These are phyloP conservation scores for Penicillium digitatum DNA, from an alignment of 2,329 filamentous ascomycete species.

Conservation along the genomic window DNA sequence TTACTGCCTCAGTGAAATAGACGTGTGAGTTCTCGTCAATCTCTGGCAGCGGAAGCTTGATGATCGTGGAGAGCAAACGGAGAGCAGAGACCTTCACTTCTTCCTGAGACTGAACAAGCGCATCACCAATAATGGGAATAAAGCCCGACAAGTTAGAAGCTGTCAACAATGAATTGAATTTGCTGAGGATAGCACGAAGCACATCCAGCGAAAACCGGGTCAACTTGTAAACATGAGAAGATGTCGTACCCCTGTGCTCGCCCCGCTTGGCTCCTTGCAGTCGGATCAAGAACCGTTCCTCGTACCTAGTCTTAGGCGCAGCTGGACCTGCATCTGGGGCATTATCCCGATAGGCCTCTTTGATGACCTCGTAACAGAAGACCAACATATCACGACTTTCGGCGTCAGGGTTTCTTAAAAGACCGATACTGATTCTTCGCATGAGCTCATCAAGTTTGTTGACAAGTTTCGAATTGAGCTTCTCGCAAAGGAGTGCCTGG, in stretches of 20 bases:
- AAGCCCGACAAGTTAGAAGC: slow-evolving; percentile 78
- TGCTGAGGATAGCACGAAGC: slow-evolving; percentile 77
- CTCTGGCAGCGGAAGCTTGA: slow-evolving; percentile 72
- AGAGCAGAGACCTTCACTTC: slow-evolving; percentile 89
- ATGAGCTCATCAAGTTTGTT: slow-evolving; percentile 89
- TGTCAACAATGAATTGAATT: slow-evolving; percentile 76
- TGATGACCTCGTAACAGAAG: slow-evolving; percentile 92
- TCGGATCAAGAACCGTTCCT: slow-evolving; percentile 69
- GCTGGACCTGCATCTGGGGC: slow-evolving; percentile 39
- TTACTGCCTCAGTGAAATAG: slow-evolving; percentile 80
- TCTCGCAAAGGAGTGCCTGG: slow-evolving; percentile 73
- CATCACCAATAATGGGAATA: slow-evolving; percentile 82
- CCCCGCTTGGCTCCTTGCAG: slow-evolving; percentile 70
- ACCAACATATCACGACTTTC: slow-evolving; percentile 78
- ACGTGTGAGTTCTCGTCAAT: slow-evolving; percentile 69
- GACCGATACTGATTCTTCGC: slow-evolving; percentile 73
- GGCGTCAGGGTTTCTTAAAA: slow-evolving; percentile 75
- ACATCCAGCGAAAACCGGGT: slow-evolving; percentile 84
- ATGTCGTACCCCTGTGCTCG: slow-evolving; percentile 66
- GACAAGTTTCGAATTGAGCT: slow-evolving; percentile 74
- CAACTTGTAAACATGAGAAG: slow-evolving; percentile 81
- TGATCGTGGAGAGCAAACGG: slow-evolving; percentile 76
- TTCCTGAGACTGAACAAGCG: slow-evolving; percentile 77
- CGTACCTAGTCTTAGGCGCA: slow-evolving; percentile 25
- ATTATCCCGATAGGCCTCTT: slow-evolving; percentile 71